Evolutionary conservation across 2,329 filamentous ascomycete species (phyloP), one percentile per base, ranked within the genome.

Genomic region (Emmonsia crescens): DNA sequence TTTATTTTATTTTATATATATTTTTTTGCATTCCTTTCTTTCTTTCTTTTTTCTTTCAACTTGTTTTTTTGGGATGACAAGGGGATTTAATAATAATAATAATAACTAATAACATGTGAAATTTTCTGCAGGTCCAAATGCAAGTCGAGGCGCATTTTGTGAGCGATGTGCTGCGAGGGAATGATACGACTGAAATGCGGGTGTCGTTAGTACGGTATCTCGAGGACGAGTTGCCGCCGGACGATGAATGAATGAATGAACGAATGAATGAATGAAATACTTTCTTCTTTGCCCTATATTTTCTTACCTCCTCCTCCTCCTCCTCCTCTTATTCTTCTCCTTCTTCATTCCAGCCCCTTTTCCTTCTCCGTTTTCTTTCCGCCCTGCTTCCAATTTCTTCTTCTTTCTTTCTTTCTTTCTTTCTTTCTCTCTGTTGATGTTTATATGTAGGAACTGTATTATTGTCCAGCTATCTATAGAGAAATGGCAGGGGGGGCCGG

Each of bases 91-190:
- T 46, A 10, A 24, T 14, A n/a, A 31, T 36, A n/a, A 36, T 19
- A 57, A 9, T 12, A 29, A 29, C 51, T 36, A 62, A n/a, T 40
- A 38, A 29, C 16, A 54, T 62, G 57, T 48, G 62, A 64, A 62
- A 66, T n/a, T 46, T 29, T 52, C 31, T 38, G 16, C 67, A 86
- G 85, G 85, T 88, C 27, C 93, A 97, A 82, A 96, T 97, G 91
- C 94, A 97, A 76, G 91, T 97, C 3, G 93, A 99, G 73, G 91
- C 91, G 55, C 92, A 96, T 72, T 99, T 97, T 73, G 89, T 96
- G 70, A 96, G 90, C 74, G 94, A 99, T 74, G 83, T 96, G 38
- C 80, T 99, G 63, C 85, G 91, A 61, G 94, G 94, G 2, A 93
- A 96, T 71, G 94, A 99, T 73, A 93, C 89, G 21, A 99, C 94